Base-by-base conservation (phyloP, 2,329 filamentous ascomycete genomes). In the Colletotrichum karsti region DNA sequence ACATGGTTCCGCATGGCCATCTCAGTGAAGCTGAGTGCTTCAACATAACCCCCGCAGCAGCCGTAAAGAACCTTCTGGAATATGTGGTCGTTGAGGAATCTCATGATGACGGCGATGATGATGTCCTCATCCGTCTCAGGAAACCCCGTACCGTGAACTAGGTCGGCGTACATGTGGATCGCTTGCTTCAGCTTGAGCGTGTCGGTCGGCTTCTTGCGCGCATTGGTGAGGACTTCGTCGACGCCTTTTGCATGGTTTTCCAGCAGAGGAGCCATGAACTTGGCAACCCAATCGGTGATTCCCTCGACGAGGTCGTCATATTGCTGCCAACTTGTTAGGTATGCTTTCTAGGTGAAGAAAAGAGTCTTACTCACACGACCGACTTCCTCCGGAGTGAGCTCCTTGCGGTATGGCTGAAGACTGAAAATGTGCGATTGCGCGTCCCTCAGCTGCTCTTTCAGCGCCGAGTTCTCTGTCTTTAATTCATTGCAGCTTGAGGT, bases 391-490 rank as follows among this genome's bases (percentile, higher is more conserved):
- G 74, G 72, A 0, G 79, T 82, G 8, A 82, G 64, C 18, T 81
- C 78, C 44, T 78, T 77, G 15, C 75, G 76, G 61, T 81, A 82
- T 7, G 81, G 80, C 59, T 81, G 79, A 4, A 82, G 75, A 13
- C 77, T 80, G 61, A 82, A 81, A 53, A 82, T 82, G 59, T 82
- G 80, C 7, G 78, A 79, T 48, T 79, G 76, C 1, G 77, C 75
- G 37, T 81, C 78, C 30, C 75, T 74, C 7, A 81, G 72, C 33
- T 77, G 75, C 24, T 76, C 74, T 57, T 73, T 73, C 7, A 81
- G 61, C 0, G 63, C 58, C 5, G 57, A 61, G 39, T 77, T 79
- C 69, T 81, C 75, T 2, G 71, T 63, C 22, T 69, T 66, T 7
- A 78, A 65, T 28, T 69, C 69, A 41, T 71, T 59, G n/a, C 74